A percentile compares a stretch with the other conserved stretches of the same genome.
These are phyloP conservation scores for Tuber borchii DNA, from an alignment of 495 filamentous ascomycete genomes.

Conservation along the genomic window DNA sequence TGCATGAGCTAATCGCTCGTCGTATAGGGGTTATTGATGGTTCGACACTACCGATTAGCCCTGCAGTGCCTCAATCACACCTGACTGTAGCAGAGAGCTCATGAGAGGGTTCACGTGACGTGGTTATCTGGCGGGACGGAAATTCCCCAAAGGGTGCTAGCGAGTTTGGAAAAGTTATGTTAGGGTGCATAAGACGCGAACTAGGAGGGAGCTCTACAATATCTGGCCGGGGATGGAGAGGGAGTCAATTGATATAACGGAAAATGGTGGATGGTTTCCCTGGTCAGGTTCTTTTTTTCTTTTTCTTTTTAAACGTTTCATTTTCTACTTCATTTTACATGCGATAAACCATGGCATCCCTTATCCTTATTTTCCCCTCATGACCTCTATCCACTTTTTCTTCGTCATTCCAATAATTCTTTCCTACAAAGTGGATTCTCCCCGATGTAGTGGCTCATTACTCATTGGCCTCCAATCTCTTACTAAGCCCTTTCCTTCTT, in stretches of 20 bases:
- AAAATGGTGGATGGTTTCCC: neutral
- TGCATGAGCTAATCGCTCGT: conserved; percentile 23
- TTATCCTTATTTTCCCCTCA: conserved; percentile 1
- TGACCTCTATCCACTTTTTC: conserved; percentile 1
- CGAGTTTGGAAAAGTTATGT: neutral
- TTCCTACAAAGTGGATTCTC: neutral
- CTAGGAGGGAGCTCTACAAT: neutral
- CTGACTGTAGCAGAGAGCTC: neutral
- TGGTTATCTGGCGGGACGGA: neutral
- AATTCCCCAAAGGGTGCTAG: neutral
- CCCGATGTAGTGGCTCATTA: neutral
- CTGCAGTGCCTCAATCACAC: neutral
- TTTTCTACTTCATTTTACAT: conserved; percentile 4
- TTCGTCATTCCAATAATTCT: neutral
- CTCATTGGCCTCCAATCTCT: neutral
- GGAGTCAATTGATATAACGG: neutral
- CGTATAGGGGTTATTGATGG: neutral
- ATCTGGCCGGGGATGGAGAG: neutral
- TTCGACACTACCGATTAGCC: neutral
- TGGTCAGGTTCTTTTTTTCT: neutral
- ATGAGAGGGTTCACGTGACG: neutral
- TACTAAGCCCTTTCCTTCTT: neutral
- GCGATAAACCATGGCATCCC: conserved; percentile 1
- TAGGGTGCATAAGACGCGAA: neutral
- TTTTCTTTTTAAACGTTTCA: neutral